phyloP scores from a whole-genome alignment of 805 yeast genomes.

The Candida boidinii region DNA sequence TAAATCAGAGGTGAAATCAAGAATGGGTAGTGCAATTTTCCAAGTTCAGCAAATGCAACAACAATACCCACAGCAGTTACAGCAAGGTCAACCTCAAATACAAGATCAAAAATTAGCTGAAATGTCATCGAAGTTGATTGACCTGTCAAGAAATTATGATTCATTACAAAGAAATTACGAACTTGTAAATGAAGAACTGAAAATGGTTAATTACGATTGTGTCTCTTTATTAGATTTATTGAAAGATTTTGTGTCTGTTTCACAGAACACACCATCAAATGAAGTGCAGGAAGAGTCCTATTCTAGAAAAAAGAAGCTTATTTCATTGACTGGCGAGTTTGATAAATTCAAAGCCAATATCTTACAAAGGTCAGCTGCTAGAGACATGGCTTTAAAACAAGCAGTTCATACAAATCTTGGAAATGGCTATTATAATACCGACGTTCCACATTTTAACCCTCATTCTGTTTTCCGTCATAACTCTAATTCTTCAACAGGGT shows the following conservation, averaged over 20 bases:
- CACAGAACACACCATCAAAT: no score
- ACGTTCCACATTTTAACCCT: no score
- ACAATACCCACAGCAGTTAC: conserved; percentile 5
- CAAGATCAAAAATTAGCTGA: conserved; percentile 5
- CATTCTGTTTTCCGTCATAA: no score
- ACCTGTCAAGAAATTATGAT: conserved; percentile 34
- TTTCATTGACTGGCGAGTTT: no score
- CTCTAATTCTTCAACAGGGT: no score
- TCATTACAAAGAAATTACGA: conserved; percentile 38
- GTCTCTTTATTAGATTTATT: conserved; percentile 38
- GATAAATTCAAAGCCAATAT: conserved; percentile 19
- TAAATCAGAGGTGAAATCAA: no score
- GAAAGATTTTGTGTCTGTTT: conserved; percentile 12
- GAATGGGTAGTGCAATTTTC: no score
- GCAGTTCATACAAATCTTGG: conserved; percentile 13
- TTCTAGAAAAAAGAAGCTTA: no score
- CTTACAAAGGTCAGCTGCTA: conserved; percentile 22
- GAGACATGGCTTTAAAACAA: conserved; percentile 22
- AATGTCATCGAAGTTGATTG: conserved; percentile 18
- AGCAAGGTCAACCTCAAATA: conserved; percentile 1
- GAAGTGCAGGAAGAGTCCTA: no score
- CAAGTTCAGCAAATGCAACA: conserved; percentile 7
- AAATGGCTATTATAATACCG: no score
- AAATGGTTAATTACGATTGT: conserved; percentile 43
- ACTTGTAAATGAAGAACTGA: conserved; percentile 36